Percentiles rank a stretch among this genome's conserved stretches.
phyloP scores from a whole-genome alignment of 805 yeast species.

The Isabelozyma rhagii region DNA sequence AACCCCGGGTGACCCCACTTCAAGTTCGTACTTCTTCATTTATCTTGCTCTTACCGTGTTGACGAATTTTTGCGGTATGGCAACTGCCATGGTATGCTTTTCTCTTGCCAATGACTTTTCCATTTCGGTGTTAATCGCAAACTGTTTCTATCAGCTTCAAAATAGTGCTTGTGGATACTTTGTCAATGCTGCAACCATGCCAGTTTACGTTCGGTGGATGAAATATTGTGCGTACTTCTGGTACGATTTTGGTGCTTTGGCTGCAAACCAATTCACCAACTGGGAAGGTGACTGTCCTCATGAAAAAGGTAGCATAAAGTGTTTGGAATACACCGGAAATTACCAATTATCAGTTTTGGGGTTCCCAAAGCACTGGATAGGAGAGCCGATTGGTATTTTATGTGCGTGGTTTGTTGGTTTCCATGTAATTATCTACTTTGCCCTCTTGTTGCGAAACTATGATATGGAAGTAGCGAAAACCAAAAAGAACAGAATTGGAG shows the following conservation, averaged over 20 bases:
- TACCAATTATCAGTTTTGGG: conserved; percentile 58
- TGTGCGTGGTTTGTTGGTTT: conserved; percentile 59
- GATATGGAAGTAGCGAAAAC: conserved; percentile 50
- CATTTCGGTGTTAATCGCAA: conserved; percentile 57
- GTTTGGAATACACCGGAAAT: conserved; percentile 50
- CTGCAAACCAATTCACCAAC: conserved; percentile 63
- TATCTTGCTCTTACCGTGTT: conserved; percentile 61
- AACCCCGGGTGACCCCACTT: conserved; percentile 12
- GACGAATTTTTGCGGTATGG: conserved; percentile 53
- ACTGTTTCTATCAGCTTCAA: conserved; percentile 65
- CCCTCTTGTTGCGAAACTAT: conserved; percentile 47
- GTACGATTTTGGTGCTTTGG: conserved; percentile 71
- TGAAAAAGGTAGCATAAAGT: conserved; percentile 15
- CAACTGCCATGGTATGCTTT: conserved; percentile 51
- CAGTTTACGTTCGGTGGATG: conserved; percentile 84
- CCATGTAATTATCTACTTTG: conserved; percentile 44
- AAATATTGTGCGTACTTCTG: conserved; percentile 74
- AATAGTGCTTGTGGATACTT: conserved; percentile 80
- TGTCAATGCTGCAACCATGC: conserved; percentile 68
- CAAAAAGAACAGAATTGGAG: conserved; percentile 30
- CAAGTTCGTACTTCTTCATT: conserved; percentile 50
- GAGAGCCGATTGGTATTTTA: conserved; percentile 59
- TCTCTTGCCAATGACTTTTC: conserved; percentile 61
- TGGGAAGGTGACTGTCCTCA: conserved; percentile 57
- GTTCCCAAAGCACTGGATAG: conserved; percentile 60